Percentiles rank a stretch among this genome's conserved stretches.
Conservation (phyloP, 2,329 filamentous ascomycete species). For the Aspergillus pseudoviridinutans region DNA sequence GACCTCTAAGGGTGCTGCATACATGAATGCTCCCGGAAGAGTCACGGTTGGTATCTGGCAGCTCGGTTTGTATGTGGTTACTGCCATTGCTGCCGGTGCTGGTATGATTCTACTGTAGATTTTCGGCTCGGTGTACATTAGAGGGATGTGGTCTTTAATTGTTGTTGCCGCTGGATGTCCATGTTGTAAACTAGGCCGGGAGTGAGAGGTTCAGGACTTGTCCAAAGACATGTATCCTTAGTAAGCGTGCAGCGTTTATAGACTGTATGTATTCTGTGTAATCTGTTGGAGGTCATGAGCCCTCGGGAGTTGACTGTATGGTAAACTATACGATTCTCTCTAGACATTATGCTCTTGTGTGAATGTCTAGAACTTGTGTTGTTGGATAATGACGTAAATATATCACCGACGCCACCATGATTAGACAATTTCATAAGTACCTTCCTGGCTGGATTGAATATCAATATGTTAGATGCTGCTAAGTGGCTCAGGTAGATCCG, state of each 20-base stretch:
- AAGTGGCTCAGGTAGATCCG: neutral
- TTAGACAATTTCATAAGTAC: neutral
- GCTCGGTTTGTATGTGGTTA: conserved; percentile 36
- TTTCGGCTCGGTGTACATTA: neutral
- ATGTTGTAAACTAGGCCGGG: too few relatives aligned
- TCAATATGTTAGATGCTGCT: neutral
- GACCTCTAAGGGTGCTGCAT: conserved; percentile 26
- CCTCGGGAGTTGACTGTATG: neutral
- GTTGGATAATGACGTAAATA: neutral
- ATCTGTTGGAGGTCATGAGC: neutral
- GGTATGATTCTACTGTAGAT: conserved; percentile 43
- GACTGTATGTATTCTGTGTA: neutral
- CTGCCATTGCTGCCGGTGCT: conserved; percentile 36
- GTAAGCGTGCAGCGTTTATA: neutral
- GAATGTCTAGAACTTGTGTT: neutral
- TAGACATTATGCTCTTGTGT: too few relatives aligned
- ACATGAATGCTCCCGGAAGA: conserved; percentile 19
- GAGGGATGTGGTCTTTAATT: neutral
- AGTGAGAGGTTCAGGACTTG: neutral
- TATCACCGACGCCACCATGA: neutral
- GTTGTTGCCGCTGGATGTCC: neutral
- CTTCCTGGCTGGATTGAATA: neutral
- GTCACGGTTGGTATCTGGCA: conserved; percentile 33
- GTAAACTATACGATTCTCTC: neutral
- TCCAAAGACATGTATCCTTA: neutral